Conservation (phyloP, 352 stramenopile genomes). For the Peronosclerospora sorghi region DNA sequence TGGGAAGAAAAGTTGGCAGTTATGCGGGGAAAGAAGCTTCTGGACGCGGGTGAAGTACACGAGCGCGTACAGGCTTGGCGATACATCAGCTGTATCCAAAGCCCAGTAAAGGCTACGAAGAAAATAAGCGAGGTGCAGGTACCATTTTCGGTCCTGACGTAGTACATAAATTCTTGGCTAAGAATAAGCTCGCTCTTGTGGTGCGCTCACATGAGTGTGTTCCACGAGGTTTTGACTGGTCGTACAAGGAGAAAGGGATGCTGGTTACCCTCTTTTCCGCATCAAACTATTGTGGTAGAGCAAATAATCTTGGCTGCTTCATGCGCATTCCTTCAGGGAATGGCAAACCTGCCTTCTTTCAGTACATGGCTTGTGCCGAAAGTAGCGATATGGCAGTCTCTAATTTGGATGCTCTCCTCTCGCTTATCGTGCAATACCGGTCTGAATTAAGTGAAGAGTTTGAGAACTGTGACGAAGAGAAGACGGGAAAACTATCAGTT, state of each 20-base stretch:
- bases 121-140: constrained; percentile 73
- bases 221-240: constrained; percentile 68
- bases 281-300: constrained; percentile 79
- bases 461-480: constrained; percentile 32
- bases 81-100: no score
- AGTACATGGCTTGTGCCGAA: constrained; percentile 79
- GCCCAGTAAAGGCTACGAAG: constrained; percentile 44
- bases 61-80: no score
- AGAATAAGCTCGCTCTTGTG: constrained; percentile 73
- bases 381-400: constrained; percentile 70
- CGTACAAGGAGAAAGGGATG: constrained; percentile 72
- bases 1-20: no score
- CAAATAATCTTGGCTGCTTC: constrained; percentile 80
- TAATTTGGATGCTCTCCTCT: constrained; percentile 79
- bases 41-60: no score
- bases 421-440: constrained; percentile 66
- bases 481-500: constrained; percentile 35
- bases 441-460: constrained; percentile 58
- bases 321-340: constrained; percentile 65
- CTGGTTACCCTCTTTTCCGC: constrained; percentile 82
- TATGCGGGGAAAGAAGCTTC: no score
- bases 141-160: constrained; percentile 70
- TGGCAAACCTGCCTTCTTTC: constrained; percentile 76
- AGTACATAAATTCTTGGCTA: constrained; percentile 79
- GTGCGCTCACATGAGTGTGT: constrained; percentile 83